phyloP scores from a whole-genome alignment of 2,329 filamentous ascomycete species.

The Domatiomyces globalis region DNA sequence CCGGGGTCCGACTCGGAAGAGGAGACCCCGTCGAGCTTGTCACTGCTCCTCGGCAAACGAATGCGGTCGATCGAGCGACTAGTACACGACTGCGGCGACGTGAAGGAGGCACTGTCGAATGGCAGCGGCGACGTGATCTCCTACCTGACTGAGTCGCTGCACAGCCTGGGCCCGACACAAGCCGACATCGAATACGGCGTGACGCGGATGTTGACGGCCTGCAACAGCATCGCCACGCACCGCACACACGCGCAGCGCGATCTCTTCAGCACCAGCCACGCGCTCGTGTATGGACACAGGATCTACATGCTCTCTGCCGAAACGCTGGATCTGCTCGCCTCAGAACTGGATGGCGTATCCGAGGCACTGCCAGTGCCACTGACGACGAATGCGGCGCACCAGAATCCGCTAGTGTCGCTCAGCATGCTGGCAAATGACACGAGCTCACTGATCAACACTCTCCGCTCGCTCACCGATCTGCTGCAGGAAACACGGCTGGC shows the following conservation, averaged over 20 bases:
- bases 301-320: constrained; percentile 35
- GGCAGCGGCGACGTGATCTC: constrained; percentile 37
- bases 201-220: constrained; percentile 43
- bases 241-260: constrained; percentile 47
- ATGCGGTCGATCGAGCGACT: constrained; percentile 44
- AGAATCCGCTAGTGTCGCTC: constrained; percentile 48
- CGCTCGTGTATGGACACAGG: constrained; percentile 35
- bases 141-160: constrained; percentile 37
- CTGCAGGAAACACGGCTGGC: constrained; percentile 89
- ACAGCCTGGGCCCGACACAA: constrained; percentile 39
- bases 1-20: constrained; percentile 42
- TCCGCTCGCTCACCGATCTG: constrained; percentile 78
- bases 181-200: constrained; percentile 43
- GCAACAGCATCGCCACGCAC: constrained; percentile 45
- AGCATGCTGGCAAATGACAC: constrained; percentile 57
- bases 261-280: constrained; percentile 43
- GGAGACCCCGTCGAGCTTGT: constrained; percentile 31
- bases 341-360: constrained; percentile 40
- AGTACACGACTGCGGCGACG: constrained; percentile 28
- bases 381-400: constrained; percentile 17
- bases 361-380: constrained; percentile 35
- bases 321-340: constrained; percentile 42
- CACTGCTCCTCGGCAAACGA: constrained; percentile 39
- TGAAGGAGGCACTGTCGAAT: constrained; percentile 26
- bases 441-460: constrained; percentile 58